A percentile compares a stretch with the other conserved stretches of the same genome.
Evolutionary conservation across 2,329 filamentous ascomycete genomes (phyloP).

Genomic region (Monilinia laxa): DNA sequence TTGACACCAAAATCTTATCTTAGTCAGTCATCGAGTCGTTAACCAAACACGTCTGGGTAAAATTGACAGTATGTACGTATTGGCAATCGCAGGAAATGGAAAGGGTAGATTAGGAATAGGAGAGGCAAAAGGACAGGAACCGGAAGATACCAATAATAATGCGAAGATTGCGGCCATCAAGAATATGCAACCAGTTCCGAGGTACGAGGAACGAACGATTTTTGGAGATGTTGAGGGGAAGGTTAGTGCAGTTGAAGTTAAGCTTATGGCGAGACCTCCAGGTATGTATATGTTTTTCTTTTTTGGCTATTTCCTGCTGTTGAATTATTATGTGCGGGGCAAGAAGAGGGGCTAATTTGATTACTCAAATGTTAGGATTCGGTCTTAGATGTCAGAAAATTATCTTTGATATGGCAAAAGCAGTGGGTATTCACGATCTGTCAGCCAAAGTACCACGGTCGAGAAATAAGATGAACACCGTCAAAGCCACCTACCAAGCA

Average conservation of each 20-base stretch:
- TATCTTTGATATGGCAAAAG: conserved; percentile 92
- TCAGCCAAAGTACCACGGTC: conserved; percentile 79
- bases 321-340: neutral
- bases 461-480: conserved; percentile 95
- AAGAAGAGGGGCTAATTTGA: conserved; percentile 22
- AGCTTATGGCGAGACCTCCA: conserved; percentile 79
- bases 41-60: conserved; percentile 98
- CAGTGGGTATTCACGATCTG: conserved; percentile 83
- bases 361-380: conserved; percentile 62
- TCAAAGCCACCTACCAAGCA: conserved; percentile 86
- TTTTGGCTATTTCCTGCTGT: neutral
- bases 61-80: conserved; percentile 70
- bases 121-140: conserved; percentile 82
- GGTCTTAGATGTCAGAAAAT: conserved; percentile 87
- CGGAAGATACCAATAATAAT: conserved; percentile 64
- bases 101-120: conserved; percentile 85
- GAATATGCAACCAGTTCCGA: conserved; percentile 87
- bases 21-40: conserved; percentile 72
- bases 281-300: conserved; percentile 56
- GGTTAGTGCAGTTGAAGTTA: conserved; percentile 81
- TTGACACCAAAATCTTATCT: conserved; percentile 70
- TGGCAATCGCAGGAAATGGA: conserved; percentile 83
- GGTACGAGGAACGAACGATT: conserved; percentile 91
- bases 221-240: conserved; percentile 83
- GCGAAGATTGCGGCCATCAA: conserved; percentile 78